These are phyloP conservation scores for Cyclotella baltica DNA, from an alignment of 108 stramenopile genomes.

Conservation along the genomic window DNA sequence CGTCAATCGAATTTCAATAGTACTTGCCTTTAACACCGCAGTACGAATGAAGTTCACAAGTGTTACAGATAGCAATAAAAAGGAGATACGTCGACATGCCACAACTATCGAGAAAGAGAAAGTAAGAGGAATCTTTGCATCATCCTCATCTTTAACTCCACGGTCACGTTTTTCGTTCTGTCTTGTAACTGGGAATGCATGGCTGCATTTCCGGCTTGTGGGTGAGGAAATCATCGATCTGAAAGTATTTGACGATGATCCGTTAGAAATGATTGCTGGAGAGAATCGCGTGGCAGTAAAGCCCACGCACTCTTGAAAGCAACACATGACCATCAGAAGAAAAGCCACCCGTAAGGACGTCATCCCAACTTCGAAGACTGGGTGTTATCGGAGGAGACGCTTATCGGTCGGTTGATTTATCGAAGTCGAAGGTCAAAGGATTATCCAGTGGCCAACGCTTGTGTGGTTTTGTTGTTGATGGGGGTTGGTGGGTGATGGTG, in stretches of 20 bases:
- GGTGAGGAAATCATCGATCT: no score
- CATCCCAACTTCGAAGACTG: neutral
- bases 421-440: no score
- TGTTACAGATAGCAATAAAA: slow-evolving; percentile 36
- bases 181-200: neutral
- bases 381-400: neutral
- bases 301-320: neutral
- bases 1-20: no score
- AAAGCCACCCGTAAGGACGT: neutral
- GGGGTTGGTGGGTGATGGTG: no score
- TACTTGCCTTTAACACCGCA: slow-evolving; percentile 44
- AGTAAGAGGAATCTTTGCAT: neutral
- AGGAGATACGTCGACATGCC: slow-evolving; percentile 33
- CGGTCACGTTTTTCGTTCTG: neutral
- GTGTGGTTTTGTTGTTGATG: no score
- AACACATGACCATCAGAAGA: neutral
- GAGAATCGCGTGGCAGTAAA: neutral
- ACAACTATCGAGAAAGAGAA: slow-evolving; percentile 27
- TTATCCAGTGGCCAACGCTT: no score
- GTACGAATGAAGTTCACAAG: slow-evolving; percentile 41
- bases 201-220: no score
- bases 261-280: neutral
- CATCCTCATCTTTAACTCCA: no score
- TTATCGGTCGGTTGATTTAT: no score
- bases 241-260: neutral